These are phyloP conservation scores for Phialocephala sp. DNA, from an alignment of 2,329 filamentous ascomycete genomes.

Conservation along the genomic window DNA sequence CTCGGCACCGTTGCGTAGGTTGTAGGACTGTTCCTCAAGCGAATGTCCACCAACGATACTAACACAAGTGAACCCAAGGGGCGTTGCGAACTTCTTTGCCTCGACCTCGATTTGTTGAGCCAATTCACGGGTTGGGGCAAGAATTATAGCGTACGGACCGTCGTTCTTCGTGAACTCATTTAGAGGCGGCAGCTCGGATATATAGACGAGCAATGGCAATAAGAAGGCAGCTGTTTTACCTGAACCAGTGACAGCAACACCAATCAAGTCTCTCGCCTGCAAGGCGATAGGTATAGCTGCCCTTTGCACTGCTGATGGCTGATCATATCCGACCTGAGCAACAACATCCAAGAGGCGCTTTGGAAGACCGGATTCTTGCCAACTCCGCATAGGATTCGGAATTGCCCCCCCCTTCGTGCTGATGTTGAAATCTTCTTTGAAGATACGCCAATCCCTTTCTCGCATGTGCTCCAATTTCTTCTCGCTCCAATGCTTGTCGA, in stretches of 20 bases:
- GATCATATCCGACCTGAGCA: slow-evolving; percentile 83
- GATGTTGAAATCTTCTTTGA: slow-evolving; percentile 99
- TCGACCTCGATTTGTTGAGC: slow-evolving; percentile 97
- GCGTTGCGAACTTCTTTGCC: slow-evolving; percentile 88
- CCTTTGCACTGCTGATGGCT: slow-evolving; percentile 90
- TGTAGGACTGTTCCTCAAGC: slow-evolving; percentile 91
- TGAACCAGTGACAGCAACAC: slow-evolving; percentile 96
- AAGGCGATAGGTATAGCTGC: slow-evolving; percentile 95
- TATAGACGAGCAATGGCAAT: slow-evolving; percentile 91
- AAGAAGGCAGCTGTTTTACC: slow-evolving; percentile 98
- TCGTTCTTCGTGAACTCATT: slow-evolving; percentile 89
- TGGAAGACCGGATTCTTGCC: slow-evolving; percentile 85
- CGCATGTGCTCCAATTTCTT: slow-evolving; percentile 94
- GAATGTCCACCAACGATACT: slow-evolving; percentile 98
- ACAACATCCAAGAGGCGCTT: slow-evolving; percentile 80
- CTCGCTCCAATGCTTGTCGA: slow-evolving; percentile 95
- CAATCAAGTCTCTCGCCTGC: slow-evolving; percentile 93
- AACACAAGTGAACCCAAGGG: slow-evolving; percentile 91
- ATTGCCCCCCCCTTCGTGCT: slow-evolving; percentile 89
- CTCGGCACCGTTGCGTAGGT: slow-evolving; percentile 88
- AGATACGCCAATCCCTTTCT: slow-evolving; percentile 97
- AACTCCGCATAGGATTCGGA: slow-evolving; percentile 95
- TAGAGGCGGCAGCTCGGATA: slow-evolving; percentile 84
- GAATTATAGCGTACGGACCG: slow-evolving; percentile 94
- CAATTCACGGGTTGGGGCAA: slow-evolving; percentile 95